These are phyloP conservation scores for Spergularia marina DNA, from an alignment of 148 eudicot species.

Conservation along the genomic window DNA sequence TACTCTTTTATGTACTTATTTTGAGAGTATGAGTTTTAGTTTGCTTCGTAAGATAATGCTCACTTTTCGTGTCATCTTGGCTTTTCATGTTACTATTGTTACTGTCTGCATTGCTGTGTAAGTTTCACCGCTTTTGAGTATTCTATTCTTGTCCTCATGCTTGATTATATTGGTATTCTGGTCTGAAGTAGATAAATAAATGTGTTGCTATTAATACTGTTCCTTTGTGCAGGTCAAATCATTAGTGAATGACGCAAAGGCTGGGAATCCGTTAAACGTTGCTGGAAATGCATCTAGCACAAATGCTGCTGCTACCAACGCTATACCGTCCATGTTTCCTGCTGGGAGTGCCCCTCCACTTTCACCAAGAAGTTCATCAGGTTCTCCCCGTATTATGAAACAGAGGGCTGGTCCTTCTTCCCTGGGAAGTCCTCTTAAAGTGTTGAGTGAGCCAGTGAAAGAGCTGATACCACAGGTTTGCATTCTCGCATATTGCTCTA, in stretches of 20 bases:
- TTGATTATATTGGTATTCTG: background rate
- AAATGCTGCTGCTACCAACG: slow-evolving; percentile 64
- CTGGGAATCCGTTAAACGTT: slow-evolving; percentile 63
- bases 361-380: slow-evolving; percentile 96
- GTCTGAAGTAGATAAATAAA: background rate
- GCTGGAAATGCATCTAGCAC: slow-evolving; percentile 64
- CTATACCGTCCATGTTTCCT: slow-evolving; percentile 95
- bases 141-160: background rate
- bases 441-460: slow-evolving; percentile 78
- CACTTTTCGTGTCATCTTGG: too few relatives aligned
- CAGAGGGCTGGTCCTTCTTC: slow-evolving; percentile 78
- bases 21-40: too few relatives aligned
- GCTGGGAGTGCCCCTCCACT: slow-evolving; percentile 99
- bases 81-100: too few relatives aligned
- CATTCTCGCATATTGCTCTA: slow-evolving; percentile 4
- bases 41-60: too few relatives aligned
- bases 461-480: slow-evolving; percentile 91
- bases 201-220: background rate
- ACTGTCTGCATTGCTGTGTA: background rate
- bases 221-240: slow-evolving; percentile 73
- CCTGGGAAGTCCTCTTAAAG: slow-evolving; percentile 74
- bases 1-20: too few relatives aligned
- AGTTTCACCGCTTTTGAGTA: background rate
- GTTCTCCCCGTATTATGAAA: slow-evolving; percentile 85
- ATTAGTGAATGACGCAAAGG: slow-evolving; percentile 77